phyloP scores from a whole-genome alignment of 306 rosid species.

The Quercus dentata region DNA sequence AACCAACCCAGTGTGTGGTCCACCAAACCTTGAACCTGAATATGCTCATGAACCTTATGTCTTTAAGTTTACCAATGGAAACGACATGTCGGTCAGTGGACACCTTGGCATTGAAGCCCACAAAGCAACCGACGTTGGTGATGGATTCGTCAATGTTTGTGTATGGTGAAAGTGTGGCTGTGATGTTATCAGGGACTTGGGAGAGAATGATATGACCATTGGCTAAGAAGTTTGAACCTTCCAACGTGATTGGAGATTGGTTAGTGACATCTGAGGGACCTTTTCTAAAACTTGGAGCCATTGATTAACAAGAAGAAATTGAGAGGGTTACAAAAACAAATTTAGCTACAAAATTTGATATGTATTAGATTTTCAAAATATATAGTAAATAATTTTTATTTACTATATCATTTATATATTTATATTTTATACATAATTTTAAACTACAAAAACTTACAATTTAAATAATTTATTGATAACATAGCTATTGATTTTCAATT shows the following conservation, averaged over 20 bases:
- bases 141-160: conserved; percentile 19
- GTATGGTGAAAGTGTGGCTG: conserved; percentile 36
- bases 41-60: conserved; percentile 65
- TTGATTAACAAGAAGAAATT: neutral
- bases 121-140: conserved; percentile 53
- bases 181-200: conserved; percentile 65
- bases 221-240: conserved; percentile 45
- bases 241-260: conserved; percentile 41
- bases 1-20: conserved; percentile 94
- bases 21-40: conserved; percentile 98
- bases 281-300: conserved; percentile 51
- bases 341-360: too few relatives aligned
- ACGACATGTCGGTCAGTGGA: conserved; percentile 26
- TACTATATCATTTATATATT: accelerated
- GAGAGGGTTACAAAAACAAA: too few relatives aligned
- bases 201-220: conserved; percentile 61
- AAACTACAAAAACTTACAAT: too few relatives aligned
- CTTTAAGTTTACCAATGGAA: conserved; percentile 61
- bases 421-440: too few relatives aligned
- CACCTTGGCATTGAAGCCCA: conserved; percentile 53
- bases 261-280: conserved; percentile 1
- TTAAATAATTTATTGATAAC: too few relatives aligned
- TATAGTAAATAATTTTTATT: too few relatives aligned
- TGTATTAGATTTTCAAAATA: too few relatives aligned
- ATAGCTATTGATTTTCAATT: too few relatives aligned